Evolutionary conservation across 805 yeast genomes (phyloP).

Genomic region (Metschnikowia reukaufii): DNA sequence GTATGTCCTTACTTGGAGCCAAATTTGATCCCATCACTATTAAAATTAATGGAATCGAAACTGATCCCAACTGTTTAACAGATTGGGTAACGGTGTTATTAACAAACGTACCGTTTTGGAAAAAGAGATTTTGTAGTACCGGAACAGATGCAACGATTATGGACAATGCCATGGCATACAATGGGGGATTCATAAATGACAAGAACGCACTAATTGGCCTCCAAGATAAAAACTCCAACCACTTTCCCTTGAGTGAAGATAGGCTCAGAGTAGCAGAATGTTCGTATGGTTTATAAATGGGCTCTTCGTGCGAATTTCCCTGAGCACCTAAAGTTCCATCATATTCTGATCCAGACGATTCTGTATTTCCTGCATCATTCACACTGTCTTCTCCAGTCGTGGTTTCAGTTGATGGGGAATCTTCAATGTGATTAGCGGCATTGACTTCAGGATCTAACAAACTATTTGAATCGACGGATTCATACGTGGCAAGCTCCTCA

Average conservation of each 20-base stretch:
- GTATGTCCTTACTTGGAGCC: conserved; percentile 65
- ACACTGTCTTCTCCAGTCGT: neutral
- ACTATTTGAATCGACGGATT: neutral
- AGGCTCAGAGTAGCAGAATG: neutral
- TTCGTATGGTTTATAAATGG: neutral
- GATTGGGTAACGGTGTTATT: conserved; percentile 66
- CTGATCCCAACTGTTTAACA: conserved; percentile 65
- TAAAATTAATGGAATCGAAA: conserved; percentile 74
- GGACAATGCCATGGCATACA: conserved; percentile 72
- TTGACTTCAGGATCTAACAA: conserved; percentile 5
- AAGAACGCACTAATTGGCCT: conserved; percentile 25
- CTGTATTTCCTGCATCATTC: neutral
- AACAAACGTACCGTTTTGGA: conserved; percentile 55
- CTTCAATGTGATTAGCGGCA: neutral
- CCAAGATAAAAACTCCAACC: conserved; percentile 10
- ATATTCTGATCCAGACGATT: neutral
- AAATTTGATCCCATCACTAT: conserved; percentile 78
- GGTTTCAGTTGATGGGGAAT: neutral
- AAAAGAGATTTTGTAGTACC: conserved; percentile 54
- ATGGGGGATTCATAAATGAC: conserved; percentile 74
- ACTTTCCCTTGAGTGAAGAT: neutral
- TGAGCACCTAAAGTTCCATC: neutral
- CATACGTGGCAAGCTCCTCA: conserved; percentile 28
- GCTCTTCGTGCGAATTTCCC: neutral
- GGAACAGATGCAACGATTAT: conserved; percentile 70